Base-by-base conservation (phyloP, 495 filamentous ascomycete genomes). In the Margaritispora aquatica region DNA sequence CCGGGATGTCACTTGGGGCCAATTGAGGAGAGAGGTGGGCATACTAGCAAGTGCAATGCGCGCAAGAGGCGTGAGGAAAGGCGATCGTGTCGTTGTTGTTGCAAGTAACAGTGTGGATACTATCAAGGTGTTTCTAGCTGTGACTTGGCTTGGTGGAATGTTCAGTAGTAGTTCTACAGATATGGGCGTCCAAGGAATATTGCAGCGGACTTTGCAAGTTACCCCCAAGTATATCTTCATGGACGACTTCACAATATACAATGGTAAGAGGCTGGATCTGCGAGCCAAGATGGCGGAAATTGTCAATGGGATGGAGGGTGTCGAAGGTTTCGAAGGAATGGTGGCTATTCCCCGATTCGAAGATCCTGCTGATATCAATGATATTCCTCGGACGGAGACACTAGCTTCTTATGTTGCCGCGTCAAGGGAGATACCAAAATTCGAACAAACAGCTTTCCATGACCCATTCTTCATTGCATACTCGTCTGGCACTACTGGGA, bases 211-310 rank as follows among this genome's bases (percentile, higher is more conserved):
- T 54, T 69, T 83, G 48, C 88, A 92, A 73, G 81, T 92, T 38
- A 75, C 84, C 66, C 89, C 29, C 78, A 78, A 63, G 67, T 87
- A 79, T 63, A 71, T 94, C 24, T 92, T 94, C 65, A 81, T 90
- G 72, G 89, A 94, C 60, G 89, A 94, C 64, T 78, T 75, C 17
- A 80, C 88, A 1, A 72, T 92, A 20, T 94, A 94, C 63, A 94
- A 92, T 66, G 87, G 87, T 15, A 88, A 88, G 70, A 78, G 71
- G 4, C 76, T 88, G 15, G 89, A 92, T 66, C 70, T 94, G 22
- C 78, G 86, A 22, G 60, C 69, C 1, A 94, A 92, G 71, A 92
- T 94, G 72, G 65, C 65, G 10, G 83, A 88, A 31, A 75, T 92
- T 31, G 75, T 85, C 1, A 66, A 69, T 1, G 88, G 87, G 0